Evolutionary conservation across 306 rosid genomes (phyloP).

Genomic region (Prunus dulcis): DNA sequence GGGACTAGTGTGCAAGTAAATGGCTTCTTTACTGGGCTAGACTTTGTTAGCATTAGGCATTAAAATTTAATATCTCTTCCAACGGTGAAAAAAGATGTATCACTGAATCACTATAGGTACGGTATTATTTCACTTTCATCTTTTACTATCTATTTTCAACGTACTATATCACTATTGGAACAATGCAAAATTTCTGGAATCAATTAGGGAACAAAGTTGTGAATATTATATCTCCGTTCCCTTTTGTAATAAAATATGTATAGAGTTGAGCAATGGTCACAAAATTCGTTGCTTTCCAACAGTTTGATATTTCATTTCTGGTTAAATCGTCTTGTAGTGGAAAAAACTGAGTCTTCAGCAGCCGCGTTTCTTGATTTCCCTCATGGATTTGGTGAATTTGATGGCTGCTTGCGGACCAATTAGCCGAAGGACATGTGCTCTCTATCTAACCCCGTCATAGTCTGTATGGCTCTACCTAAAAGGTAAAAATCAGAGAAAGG

Average conservation of each 20-base stretch:
- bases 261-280: background rate
- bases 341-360: background rate
- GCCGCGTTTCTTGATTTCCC: background rate
- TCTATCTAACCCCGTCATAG: background rate
- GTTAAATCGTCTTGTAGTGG: background rate
- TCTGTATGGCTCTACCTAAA: background rate
- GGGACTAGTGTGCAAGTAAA: too few species aligned
- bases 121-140: too few species aligned
- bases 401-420: background rate
- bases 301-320: background rate
- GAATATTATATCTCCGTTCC: background rate
- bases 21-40: rapidly evolving
- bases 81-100: too few species aligned
- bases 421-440: background rate
- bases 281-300: background rate
- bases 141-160: background rate
- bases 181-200: background rate
- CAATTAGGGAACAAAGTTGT: background rate
- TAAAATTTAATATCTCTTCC: too few species aligned
- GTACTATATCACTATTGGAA: too few species aligned
- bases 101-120: too few species aligned
- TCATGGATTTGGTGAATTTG: background rate
- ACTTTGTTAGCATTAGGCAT: too few species aligned
- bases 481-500: too few species aligned
- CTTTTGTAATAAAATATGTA: background rate